Conservation (phyloP, 2,329 filamentous ascomycete genomes). For the Talaromyces sp. region DNA sequence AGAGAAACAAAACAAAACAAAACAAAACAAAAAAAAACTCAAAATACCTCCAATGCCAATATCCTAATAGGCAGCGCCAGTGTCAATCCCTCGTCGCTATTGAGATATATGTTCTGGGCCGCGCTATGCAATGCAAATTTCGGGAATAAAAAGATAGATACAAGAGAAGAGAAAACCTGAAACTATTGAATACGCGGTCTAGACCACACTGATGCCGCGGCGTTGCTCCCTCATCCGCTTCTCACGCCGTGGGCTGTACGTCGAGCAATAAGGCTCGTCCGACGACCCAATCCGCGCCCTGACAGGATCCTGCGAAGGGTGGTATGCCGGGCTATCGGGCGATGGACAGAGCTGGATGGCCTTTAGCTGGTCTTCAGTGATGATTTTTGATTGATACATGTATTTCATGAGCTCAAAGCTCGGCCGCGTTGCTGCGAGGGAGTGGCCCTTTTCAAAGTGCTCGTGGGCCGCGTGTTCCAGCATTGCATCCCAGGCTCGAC, state of each 20-base stretch:
- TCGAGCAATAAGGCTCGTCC: constrained; percentile 36
- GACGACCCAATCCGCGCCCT: constrained; percentile 33
- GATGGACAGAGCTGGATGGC: constrained; percentile 37
- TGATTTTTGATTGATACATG: constrained; percentile 38
- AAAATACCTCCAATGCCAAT: neutral
- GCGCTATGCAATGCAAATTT: neutral
- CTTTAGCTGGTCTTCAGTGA: constrained; percentile 41
- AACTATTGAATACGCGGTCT: neutral
- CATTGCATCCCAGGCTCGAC: constrained; percentile 38
- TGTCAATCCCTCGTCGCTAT: neutral
- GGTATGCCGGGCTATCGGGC: constrained; percentile 33
- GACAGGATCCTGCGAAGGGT: constrained; percentile 32
- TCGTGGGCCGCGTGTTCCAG: constrained; percentile 37
- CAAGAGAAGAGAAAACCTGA: neutral
- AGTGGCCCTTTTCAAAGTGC: constrained; percentile 39
- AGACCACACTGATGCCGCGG: constrained; percentile 30
- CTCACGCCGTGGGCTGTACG: constrained; percentile 36
- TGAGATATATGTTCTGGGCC: neutral
- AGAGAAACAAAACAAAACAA: neutral
- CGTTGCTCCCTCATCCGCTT: constrained; percentile 33
- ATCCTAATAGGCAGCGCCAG: neutral
- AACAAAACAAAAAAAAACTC: neutral
- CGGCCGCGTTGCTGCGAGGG: constrained; percentile 35
- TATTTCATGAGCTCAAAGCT: constrained; percentile 44
- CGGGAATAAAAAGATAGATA: neutral